Conservation (phyloP, 345 rosid species). For the Chamaenerion angustifolium region DNA sequence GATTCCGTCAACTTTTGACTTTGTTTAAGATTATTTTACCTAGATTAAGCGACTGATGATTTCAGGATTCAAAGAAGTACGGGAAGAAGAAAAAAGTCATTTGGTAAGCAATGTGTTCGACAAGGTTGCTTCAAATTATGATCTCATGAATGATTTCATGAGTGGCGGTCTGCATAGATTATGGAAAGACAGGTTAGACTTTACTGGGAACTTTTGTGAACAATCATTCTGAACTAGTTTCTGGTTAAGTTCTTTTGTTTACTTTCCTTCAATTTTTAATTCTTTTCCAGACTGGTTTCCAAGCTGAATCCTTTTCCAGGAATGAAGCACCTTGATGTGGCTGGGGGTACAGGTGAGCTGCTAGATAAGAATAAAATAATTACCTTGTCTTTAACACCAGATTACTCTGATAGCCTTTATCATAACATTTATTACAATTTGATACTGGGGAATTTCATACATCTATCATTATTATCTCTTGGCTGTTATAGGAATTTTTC, state of each 20-base stretch:
- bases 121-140: conserved; percentile 82
- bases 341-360: conserved; percentile 79
- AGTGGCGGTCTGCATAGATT: conserved; percentile 83
- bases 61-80: conserved; percentile 73
- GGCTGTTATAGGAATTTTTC: neutral
- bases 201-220: neutral
- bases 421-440: neutral
- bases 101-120: conserved; percentile 81
- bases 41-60: neutral
- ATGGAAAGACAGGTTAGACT: conserved; percentile 84
- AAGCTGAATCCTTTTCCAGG: conserved; percentile 80
- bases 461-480: neutral
- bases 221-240: neutral
- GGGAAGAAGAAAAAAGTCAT: conserved; percentile 72
- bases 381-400: neutral
- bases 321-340: conserved; percentile 98
- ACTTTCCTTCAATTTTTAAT: conserved; percentile 5
- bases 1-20: no score
- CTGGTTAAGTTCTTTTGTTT: no score
- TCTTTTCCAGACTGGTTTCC: conserved; percentile 53
- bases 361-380: neutral
- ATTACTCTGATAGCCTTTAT: neutral
- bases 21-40: neutral
- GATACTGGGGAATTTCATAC: neutral
- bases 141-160: conserved; percentile 97